These are phyloP conservation scores for Flagelloscypha sp. DNA, from an alignment of 768 basidiomycete species.

Conservation along the genomic window DNA sequence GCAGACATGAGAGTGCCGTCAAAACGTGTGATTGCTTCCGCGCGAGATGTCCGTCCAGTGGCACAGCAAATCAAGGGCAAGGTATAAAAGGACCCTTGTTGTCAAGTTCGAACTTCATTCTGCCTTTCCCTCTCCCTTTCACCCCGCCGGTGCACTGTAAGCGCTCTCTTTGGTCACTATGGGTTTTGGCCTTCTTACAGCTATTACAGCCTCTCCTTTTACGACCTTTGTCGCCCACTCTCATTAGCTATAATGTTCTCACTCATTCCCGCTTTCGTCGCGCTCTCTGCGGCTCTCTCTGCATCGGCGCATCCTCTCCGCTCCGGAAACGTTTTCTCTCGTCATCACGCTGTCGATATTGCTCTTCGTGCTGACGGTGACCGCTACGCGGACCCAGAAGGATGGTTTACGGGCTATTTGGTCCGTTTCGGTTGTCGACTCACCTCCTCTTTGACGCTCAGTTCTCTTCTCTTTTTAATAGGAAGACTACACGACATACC, in stretches of 20 bases:
- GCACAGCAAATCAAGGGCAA: neutral
- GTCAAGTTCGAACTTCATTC: constrained; percentile 15
- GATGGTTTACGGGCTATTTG: constrained; percentile 38
- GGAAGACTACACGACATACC: constrained; percentile 48
- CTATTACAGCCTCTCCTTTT: constrained; percentile 17
- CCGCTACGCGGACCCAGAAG: too few relatives aligned
- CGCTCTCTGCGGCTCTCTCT: constrained; percentile 22
- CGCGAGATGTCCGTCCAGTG: constrained; percentile 2
- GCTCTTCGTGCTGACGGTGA: constrained; percentile 21
- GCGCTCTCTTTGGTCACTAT: constrained; percentile 11
- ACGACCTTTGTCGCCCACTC: constrained; percentile 15
- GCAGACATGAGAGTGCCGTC: too few relatives aligned
- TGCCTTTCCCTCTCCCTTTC: constrained; percentile 17
- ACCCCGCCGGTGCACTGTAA: constrained; percentile 18
- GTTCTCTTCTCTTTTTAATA: constrained; percentile 5
- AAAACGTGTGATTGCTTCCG: constrained; percentile 3
- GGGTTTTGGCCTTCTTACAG: constrained; percentile 15
- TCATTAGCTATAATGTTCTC: constrained; percentile 30
- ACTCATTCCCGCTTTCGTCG: constrained; percentile 34
- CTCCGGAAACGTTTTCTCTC: constrained; percentile 32
- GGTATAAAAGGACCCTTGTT: constrained; percentile 6
- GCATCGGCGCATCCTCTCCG: constrained; percentile 30
- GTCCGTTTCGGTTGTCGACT: too few relatives aligned
- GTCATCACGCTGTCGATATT: constrained; percentile 10
- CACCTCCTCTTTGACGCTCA: constrained; percentile 15